Percentiles rank a stretch among this genome's conserved stretches.
Evolutionary conservation across 2,329 filamentous ascomycete species (phyloP).

Genomic region (Nakataea oryzae): DNA sequence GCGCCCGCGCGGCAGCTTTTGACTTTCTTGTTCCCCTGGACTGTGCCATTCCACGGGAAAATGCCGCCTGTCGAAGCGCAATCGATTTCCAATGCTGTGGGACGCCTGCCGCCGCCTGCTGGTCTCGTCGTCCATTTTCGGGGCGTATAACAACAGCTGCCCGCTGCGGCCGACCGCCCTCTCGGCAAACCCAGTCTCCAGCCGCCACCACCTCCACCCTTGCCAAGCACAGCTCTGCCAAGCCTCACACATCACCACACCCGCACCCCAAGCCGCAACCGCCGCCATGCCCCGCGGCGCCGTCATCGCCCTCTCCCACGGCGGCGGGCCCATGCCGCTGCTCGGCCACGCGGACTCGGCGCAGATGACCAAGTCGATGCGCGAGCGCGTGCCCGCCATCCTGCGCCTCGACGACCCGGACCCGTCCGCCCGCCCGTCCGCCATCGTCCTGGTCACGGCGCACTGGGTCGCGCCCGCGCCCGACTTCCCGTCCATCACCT

Average conservation of each 20-base stretch:
- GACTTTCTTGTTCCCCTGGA: neutral
- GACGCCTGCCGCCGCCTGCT: neutral
- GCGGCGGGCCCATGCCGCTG: constrained; percentile 46
- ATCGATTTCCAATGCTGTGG: neutral
- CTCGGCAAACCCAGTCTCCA: neutral
- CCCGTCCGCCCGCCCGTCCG: constrained; percentile 25
- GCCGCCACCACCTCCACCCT: neutral
- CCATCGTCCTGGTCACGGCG: constrained; percentile 46
- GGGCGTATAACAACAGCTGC: neutral
- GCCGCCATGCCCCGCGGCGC: constrained; percentile 16
- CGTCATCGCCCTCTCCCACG: constrained; percentile 38
- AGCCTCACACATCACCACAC: neutral
- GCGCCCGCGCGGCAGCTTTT: neutral
- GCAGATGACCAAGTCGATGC: constrained; percentile 38
- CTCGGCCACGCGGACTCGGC: constrained; percentile 43
- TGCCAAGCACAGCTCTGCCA: neutral
- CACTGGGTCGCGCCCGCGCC: constrained; percentile 43
- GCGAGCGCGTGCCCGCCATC: constrained; percentile 41
- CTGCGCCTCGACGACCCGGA: constrained; percentile 40
- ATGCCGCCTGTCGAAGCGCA: neutral
- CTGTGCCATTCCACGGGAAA: too few species aligned
- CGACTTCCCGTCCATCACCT: constrained; percentile 45
- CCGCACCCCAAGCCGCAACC: too few species aligned
- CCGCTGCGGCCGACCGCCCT: too few species aligned
- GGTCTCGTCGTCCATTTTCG: neutral